phyloP scores from a whole-genome alignment of 2,329 filamentous ascomycete species.

The Lachnellula willkommii region DNA sequence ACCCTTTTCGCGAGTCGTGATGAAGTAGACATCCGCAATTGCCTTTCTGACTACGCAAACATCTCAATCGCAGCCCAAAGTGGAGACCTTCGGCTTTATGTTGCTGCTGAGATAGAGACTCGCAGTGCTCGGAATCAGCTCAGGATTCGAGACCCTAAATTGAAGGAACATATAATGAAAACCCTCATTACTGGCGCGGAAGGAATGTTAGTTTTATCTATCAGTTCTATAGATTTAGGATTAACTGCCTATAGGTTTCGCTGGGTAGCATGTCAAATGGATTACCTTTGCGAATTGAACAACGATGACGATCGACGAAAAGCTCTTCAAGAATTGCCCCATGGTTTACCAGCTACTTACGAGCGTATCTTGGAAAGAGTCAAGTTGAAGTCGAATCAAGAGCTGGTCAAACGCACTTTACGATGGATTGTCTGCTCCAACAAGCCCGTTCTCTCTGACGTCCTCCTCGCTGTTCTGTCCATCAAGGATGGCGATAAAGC shows the following conservation, averaged over 20 bases:
- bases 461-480: slow-evolving; percentile 17
- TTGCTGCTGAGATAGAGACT: slow-evolving; percentile 13
- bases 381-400: slow-evolving; percentile 16
- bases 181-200: slow-evolving; percentile 12
- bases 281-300: slow-evolving; percentile 13
- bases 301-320: slow-evolving; percentile 22
- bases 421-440: slow-evolving; percentile 13
- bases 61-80: slow-evolving; percentile 16
- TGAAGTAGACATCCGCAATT: slow-evolving; percentile 11
- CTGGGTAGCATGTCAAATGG: slow-evolving; percentile 18
- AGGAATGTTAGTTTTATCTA: slow-evolving; percentile 11
- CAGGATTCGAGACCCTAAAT: slow-evolving; percentile 2
- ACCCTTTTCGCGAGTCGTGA: too few relatives aligned
- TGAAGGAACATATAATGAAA: slow-evolving; percentile 15
- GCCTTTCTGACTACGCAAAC: slow-evolving; percentile 2
- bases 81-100: slow-evolving; percentile 15
- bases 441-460: background rate
- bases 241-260: background rate
- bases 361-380: slow-evolving; percentile 27
- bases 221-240: too few relatives aligned
- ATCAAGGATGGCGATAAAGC: slow-evolving; percentile 2
- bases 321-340: slow-evolving; percentile 14
- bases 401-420: slow-evolving; percentile 18
- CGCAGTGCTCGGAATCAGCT: slow-evolving; percentile 5
- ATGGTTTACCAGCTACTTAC: slow-evolving; percentile 25